Percentiles rank a stretch among this genome's conserved stretches.
phyloP scores from a whole-genome alignment of 1,284 basidiomycete genomes.

The Leucoagaricus sp. region DNA sequence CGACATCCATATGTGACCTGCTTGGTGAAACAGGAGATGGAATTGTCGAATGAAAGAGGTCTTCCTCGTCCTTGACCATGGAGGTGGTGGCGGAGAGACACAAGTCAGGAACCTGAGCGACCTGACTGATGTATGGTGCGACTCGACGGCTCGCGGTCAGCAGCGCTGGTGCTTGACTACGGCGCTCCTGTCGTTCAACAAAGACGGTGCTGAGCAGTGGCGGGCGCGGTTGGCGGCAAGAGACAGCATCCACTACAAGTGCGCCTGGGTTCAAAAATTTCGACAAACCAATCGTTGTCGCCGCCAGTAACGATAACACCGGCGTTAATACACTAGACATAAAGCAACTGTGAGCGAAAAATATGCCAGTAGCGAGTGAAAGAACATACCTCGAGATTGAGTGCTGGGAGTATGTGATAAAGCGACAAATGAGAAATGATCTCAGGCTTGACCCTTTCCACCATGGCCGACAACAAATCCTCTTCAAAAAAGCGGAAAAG shows the following conservation, averaged over 20 bases:
- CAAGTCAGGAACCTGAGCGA: constrained; percentile 2
- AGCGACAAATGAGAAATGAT: constrained; percentile 6
- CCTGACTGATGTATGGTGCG: constrained; percentile 4
- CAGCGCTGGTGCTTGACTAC: neutral
- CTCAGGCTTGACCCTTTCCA: constrained; percentile 9
- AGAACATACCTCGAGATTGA: constrained; percentile 4
- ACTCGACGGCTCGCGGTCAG: neutral
- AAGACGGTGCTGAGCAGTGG: neutral
- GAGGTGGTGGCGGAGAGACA: constrained; percentile 23
- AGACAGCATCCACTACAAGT: constrained; percentile 6
- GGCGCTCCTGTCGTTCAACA: neutral
- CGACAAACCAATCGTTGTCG: neutral
- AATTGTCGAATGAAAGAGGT: neutral
- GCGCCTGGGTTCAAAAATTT: constrained; percentile 3
- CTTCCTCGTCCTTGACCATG: constrained; percentile 33
- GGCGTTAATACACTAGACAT: neutral
- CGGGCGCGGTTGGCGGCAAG: neutral
- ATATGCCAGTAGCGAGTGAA: neutral
- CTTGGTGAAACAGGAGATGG: constrained; percentile 19
- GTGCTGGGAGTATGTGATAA: constrained; percentile 8
- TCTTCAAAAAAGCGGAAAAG: constrained; percentile 63
- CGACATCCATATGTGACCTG: constrained; percentile 27
- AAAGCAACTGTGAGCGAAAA: neutral
- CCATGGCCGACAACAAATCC: constrained; percentile 8
- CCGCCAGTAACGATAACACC: neutral